A percentile compares a stretch with the other conserved stretches of the same genome.
These are phyloP conservation scores for Didymella sp. DNA, from an alignment of 2,329 filamentous ascomycete genomes.

Conservation along the genomic window DNA sequence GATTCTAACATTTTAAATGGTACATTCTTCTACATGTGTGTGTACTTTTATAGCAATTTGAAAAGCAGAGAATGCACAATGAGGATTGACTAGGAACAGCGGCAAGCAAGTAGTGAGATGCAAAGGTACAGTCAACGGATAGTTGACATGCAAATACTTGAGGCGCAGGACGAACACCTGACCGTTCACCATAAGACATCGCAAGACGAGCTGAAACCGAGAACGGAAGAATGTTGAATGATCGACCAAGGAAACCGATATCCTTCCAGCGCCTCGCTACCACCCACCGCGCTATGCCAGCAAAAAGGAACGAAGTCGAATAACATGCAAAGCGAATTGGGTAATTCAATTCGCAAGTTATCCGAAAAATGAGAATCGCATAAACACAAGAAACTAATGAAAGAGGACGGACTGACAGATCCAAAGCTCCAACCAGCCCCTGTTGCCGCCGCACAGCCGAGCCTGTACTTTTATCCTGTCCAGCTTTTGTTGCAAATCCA, in stretches of 20 bases:
- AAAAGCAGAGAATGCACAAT: conserved; percentile 8
- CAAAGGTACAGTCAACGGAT: neutral
- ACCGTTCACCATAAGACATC: conserved; percentile 13
- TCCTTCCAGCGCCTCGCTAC: conserved; percentile 23
- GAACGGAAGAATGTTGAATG: conserved; percentile 19
- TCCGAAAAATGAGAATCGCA: conserved; percentile 6
- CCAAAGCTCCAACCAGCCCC: conserved; percentile 17
- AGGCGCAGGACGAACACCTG: conserved; percentile 1
- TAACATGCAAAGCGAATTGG: conserved; percentile 13
- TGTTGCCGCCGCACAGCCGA: conserved; percentile 8
- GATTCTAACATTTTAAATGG: neutral
- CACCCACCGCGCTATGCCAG: conserved; percentile 23
- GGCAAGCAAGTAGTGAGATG: conserved; percentile 11
- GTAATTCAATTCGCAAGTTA: conserved; percentile 11
- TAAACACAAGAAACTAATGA: conserved; percentile 9
- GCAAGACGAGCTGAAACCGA: conserved; percentile 13
- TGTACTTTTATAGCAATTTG: conserved; percentile 15
- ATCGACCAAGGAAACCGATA: conserved; percentile 20
- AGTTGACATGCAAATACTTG: neutral
- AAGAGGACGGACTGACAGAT: conserved; percentile 16
- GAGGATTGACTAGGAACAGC: neutral
- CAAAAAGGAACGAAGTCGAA: conserved; percentile 19
- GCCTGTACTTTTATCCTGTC: conserved; percentile 40
- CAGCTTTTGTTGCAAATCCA: conserved; percentile 43
- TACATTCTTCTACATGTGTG: conserved; percentile 18